Evolutionary conservation across 345 rosid species (phyloP).

Genomic region (Syzygium jambos): DNA sequence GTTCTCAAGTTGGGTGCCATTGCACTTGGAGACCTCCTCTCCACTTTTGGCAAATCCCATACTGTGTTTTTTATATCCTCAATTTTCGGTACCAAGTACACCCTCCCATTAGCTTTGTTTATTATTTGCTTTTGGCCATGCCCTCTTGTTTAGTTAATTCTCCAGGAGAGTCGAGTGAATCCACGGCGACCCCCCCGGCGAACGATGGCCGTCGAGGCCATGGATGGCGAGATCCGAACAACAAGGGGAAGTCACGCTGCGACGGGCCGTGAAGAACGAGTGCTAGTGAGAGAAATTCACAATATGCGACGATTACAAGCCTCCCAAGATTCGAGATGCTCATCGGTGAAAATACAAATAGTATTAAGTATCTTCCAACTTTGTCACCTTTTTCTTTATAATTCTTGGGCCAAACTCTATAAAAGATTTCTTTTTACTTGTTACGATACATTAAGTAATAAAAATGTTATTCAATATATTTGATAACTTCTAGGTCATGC

Average conservation of each 20-base stretch:
- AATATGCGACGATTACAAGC: fast-evolving
- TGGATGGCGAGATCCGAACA: fast-evolving
- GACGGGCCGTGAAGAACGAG: fast-evolving
- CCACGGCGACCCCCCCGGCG: fast-evolving
- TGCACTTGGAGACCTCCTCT: not conserved
- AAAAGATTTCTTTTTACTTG: not conserved
- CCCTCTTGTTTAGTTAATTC: not conserved
- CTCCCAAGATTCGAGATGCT: not conserved
- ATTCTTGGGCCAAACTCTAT: not conserved
- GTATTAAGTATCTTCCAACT: not conserved
- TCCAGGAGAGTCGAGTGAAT: fast-evolving
- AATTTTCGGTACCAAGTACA: not conserved
- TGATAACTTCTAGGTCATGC: not conserved
- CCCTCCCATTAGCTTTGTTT: not conserved
- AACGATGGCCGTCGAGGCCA: not conserved
- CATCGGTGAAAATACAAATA: not conserved
- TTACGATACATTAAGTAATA: not conserved
- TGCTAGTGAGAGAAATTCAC: fast-evolving
- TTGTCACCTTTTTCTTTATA: not conserved
- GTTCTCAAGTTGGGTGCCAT: not conserved
- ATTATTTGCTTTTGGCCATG: not conserved
- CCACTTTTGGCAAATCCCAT: not conserved
- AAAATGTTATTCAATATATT: not conserved
- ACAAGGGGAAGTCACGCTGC: not conserved
- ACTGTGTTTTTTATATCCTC: not conserved